Conservation (phyloP, 2,329 filamentous ascomycete genomes). For the Hypoxylon sp. region DNA sequence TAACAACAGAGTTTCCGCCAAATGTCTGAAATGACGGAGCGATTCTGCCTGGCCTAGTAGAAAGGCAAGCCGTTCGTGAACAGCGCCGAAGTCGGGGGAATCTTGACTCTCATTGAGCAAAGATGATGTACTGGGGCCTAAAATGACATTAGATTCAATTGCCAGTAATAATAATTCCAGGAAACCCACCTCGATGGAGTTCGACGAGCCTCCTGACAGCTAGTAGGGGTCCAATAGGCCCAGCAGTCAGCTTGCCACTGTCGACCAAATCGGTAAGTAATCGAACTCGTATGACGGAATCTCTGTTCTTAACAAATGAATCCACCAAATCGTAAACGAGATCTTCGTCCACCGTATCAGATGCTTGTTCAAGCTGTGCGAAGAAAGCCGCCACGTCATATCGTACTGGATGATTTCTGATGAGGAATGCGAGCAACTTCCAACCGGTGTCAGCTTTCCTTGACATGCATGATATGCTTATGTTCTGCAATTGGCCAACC, state of each 20-base stretch:
- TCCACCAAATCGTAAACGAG: slow-evolving; percentile 49
- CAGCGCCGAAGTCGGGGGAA: slow-evolving; percentile 46
- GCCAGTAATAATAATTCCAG: background rate
- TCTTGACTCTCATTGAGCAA: slow-evolving; percentile 30
- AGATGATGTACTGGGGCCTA: slow-evolving; percentile 30
- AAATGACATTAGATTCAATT: slow-evolving; percentile 37
- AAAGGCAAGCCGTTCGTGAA: slow-evolving; percentile 48
- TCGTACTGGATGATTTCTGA: slow-evolving; percentile 45
- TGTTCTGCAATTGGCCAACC: slow-evolving; percentile 44
- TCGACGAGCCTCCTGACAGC: slow-evolving; percentile 49
- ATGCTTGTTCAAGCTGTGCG: slow-evolving; percentile 44
- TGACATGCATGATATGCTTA: slow-evolving; percentile 42
- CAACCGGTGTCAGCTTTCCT: slow-evolving; percentile 46
- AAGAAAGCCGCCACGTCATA: slow-evolving; percentile 42
- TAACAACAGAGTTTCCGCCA: slow-evolving; percentile 51
- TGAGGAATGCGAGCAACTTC: slow-evolving; percentile 52
- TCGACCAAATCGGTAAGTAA: slow-evolving; percentile 46
- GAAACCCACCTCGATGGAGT: slow-evolving; percentile 44
- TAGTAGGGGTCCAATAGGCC: slow-evolving; percentile 46
- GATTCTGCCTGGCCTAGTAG: slow-evolving; percentile 46
- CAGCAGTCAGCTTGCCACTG: slow-evolving; percentile 41
- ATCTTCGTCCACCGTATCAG: slow-evolving; percentile 43
- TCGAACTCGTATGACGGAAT: slow-evolving; percentile 36
- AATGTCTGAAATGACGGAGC: slow-evolving; percentile 50
- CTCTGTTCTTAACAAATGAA: slow-evolving; percentile 47